phyloP scores from a whole-genome alignment of 106 monocot species.

The Dendrobium chrysotoxum region DNA sequence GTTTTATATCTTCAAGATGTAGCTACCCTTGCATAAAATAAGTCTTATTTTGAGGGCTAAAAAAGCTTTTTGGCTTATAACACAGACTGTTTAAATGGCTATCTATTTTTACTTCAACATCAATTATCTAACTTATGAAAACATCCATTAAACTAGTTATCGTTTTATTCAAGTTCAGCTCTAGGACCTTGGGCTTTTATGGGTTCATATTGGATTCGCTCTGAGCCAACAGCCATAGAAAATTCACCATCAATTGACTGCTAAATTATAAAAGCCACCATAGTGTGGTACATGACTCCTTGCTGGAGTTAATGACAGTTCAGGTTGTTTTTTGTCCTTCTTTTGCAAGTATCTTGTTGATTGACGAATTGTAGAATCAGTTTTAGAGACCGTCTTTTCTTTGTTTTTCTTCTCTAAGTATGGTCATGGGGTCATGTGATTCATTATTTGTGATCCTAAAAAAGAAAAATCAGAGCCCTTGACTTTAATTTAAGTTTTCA shows the following conservation, averaged over 20 bases:
- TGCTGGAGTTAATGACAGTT: neutral
- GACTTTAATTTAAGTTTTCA: neutral
- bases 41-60: too few species aligned
- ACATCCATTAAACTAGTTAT: neutral
- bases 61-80: neutral
- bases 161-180: neutral
- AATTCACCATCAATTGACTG: neutral
- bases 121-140: neutral
- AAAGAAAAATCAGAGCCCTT: neutral
- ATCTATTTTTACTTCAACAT: neutral
- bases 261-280: too few species aligned
- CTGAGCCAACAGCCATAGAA: neutral
- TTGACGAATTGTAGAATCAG: neutral
- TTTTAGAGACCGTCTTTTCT: neutral
- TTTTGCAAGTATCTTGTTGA: neutral
- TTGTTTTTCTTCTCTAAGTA: neutral
- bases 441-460: neutral
- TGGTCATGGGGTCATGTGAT: neutral
- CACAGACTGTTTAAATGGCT: neutral
- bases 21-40: too few species aligned
- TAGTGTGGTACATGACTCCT: neutral
- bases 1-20: too few species aligned
- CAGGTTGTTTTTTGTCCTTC: neutral
- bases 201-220: neutral
- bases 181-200: neutral